A percentile compares a stretch with the other conserved stretches of the same genome.
phyloP scores from a whole-genome alignment of 2,329 filamentous ascomycete species.

The Chrysosporium queenslandicum region DNA sequence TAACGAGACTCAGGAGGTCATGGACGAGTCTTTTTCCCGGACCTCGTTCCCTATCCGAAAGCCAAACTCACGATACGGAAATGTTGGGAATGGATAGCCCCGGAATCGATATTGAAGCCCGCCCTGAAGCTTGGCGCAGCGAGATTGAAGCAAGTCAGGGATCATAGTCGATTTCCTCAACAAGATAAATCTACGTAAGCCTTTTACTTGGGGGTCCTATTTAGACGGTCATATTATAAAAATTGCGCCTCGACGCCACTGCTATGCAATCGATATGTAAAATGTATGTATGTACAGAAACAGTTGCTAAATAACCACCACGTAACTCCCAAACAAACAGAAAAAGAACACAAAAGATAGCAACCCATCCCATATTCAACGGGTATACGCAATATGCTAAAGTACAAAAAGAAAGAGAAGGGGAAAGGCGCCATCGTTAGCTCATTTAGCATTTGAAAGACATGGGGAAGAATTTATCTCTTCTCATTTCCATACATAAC shows the following conservation, averaged over 20 bases:
- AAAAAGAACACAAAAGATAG: background rate
- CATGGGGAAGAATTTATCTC: no score
- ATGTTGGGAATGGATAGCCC: no score
- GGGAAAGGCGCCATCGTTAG: no score
- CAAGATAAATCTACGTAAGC: no score
- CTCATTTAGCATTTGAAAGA: no score
- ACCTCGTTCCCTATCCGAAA: background rate
- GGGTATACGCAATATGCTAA: no score
- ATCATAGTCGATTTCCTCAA: no score
- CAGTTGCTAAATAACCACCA: background rate
- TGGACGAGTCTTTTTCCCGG: background rate
- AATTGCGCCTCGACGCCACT: background rate
- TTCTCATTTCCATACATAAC: slow-evolving; percentile 32
- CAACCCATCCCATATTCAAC: background rate
- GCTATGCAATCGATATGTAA: no score
- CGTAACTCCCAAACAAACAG: background rate
- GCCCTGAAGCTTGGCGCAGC: background rate
- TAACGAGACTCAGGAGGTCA: background rate
- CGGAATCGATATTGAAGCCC: background rate
- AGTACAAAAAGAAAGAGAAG: slow-evolving; percentile 3
- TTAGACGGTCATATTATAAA: no score
- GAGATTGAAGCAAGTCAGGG: background rate
- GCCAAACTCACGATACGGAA: background rate
- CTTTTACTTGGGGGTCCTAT: no score
- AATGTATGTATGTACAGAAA: background rate